Evolutionary conservation across 106 monocot genomes (phyloP), one percentile per base, ranked within the genome.

Genomic region (Amphibolis antarctica): DNA sequence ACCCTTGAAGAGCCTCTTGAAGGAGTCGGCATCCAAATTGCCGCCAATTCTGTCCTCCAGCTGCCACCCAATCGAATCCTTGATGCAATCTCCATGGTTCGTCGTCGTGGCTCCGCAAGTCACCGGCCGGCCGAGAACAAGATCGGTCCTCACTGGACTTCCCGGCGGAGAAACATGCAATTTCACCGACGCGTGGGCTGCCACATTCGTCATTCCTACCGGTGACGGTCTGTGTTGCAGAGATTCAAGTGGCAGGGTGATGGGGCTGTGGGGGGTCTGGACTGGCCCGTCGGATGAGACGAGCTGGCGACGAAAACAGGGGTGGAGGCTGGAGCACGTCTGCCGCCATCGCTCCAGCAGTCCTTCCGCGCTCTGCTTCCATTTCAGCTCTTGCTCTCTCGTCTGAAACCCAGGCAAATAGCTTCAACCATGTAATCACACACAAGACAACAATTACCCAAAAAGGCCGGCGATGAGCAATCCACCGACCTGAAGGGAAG

Each of bases 1-100:
- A 3, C 84, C 86, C 19, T 82, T 84, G 60, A 81, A 69, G 15
- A 96, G 75, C 56, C 74, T 77, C 66, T 89, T 89, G 73, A 89
- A 80, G 4, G 89, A 86, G 14, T 86, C 78, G 0, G 69, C 44
- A 24, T 86, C 94, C 12, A 69, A 57, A 42, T 30, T 56, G 28
- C 9, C n/a, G 1, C 15, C 25, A 6, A 31, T 21, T 45, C 15
- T 64, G 9, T 47, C 55, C 17, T 3, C 14, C 30, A 63, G 20
- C 31, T 18, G 28, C 1, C 69, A 69, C 20, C 49, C 60, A 24
- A 5, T 26, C 22, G 42, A 52, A 54, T 62, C 26, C 15, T 54
- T 28, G 18, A 71, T 26, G 5, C 63, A 36, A 3, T 36, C 43
- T 26, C n/a, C 36, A 30, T 62, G 71, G 53, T 19, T 53, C 15